phyloP scores from a whole-genome alignment of 805 yeast genomes.

The Pichia nakasei region DNA sequence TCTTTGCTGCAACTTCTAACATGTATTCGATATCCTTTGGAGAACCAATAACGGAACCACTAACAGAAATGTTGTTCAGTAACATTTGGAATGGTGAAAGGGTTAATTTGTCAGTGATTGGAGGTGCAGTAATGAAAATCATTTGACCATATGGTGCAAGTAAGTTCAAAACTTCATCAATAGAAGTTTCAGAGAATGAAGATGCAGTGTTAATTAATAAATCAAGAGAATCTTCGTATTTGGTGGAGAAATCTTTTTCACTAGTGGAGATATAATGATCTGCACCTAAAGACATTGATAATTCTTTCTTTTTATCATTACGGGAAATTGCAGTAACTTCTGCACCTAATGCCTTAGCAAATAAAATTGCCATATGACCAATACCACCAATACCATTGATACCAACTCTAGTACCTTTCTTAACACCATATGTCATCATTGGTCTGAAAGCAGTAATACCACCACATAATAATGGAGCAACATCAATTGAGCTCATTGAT shows the following conservation, averaged over 20 bases:
- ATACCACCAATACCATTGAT: slow-evolving; percentile 40
- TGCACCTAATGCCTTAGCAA: slow-evolving; percentile 54
- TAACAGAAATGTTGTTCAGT: slow-evolving; percentile 22
- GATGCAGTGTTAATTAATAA: slow-evolving; percentile 42
- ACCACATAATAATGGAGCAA: slow-evolving; percentile 50
- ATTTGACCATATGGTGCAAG: slow-evolving; percentile 28
- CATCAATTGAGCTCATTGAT: slow-evolving; percentile 30
- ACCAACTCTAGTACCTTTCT: slow-evolving; percentile 43
- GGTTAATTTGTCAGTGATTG: slow-evolving; percentile 27
- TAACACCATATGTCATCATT: slow-evolving; percentile 31
- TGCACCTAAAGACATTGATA: slow-evolving; percentile 44
- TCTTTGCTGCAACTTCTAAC: slow-evolving; percentile 39
- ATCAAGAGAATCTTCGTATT: slow-evolving; percentile 32
- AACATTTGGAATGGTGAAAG: slow-evolving; percentile 30
- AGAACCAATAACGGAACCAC: slow-evolving; percentile 34
- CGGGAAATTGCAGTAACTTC: slow-evolving; percentile 51
- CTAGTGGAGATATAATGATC: slow-evolving; percentile 45
- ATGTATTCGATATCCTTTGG: slow-evolving; percentile 37
- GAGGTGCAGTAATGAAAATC: slow-evolving; percentile 26
- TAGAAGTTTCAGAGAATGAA: slow-evolving; percentile 26
- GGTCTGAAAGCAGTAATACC: slow-evolving; percentile 50
- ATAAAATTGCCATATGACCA: slow-evolving; percentile 39
- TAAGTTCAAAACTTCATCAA: slow-evolving; percentile 19
- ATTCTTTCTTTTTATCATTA: slow-evolving; percentile 37
- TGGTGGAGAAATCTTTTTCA: slow-evolving; percentile 34